Evolutionary conservation across 1,284 basidiomycete species (phyloP), one percentile per base, ranked within the genome.

Genomic region (Tilletiopsis washingtonensis): DNA sequence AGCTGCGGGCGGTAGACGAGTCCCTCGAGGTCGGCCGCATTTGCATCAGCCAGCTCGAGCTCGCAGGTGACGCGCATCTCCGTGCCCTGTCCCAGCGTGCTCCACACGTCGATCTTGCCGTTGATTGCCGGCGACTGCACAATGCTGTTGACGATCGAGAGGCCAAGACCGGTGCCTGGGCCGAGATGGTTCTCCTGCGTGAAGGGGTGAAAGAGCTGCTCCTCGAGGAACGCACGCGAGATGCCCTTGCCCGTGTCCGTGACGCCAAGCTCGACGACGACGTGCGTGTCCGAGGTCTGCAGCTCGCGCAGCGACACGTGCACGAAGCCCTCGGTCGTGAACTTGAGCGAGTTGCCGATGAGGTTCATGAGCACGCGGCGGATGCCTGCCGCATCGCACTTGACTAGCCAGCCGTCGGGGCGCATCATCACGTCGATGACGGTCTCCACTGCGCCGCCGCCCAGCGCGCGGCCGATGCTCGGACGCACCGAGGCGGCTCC

Each of bases 131-230:
- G 84, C 12, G 88, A 89, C 21, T 83, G 83, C 26, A 93, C 82
- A 51, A 91, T 91, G 62, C 85, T 90, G 77, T 88, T 90, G 70
- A 96, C 91, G 61, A 97, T 97, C 20, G 91, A 91, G 20, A 96
- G 81, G n/a, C 91, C 91, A 2, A 97, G 80, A 15, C 91, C 91
- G 1, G 91, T 97, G 1, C 91, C 91, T 1, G 89, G 85, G 66
- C 93, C 89, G 7, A 89, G 73, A 1, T 88, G 86, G 63, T 90
- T 89, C 55, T 79, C 78, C 51, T 96, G 91, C 0, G 91, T 90
- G 75, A 97, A 97, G 0, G 91, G 91, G 65, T 94, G 91, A 77
- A 96, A 97, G 2, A 97, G 78, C 75, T 94, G 89, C 61, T 94
- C 90, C 82, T 90, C 64, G 24, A 59, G 40, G 27, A 47, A 53